Evolutionary conservation across 768 basidiomycete species (phyloP).

Genomic region (Mycena belliarum): DNA sequence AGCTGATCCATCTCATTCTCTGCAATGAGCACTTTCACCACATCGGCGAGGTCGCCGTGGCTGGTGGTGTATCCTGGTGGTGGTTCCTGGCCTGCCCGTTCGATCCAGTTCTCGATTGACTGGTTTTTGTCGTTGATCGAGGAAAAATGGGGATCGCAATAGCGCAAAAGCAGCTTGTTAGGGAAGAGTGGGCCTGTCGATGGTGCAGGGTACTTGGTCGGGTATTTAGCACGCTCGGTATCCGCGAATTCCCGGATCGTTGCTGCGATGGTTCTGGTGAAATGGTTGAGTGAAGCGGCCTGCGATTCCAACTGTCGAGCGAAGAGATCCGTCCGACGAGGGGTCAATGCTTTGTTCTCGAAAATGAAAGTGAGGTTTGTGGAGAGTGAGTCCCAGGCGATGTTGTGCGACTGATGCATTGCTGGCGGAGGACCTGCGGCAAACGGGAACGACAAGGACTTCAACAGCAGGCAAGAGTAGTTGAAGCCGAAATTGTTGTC

Average conservation of each 20-base stretch:
- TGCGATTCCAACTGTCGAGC: constrained; percentile 25
- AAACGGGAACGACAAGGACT: too few relatives aligned
- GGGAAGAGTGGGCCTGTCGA: constrained; percentile 30
- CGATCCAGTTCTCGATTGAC: constrained; percentile 36
- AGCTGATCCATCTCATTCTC: constrained; percentile 34
- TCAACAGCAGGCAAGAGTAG: too few relatives aligned
- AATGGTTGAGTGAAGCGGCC: constrained; percentile 33
- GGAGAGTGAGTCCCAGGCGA: constrained; percentile 39
- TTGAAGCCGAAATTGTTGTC: too few relatives aligned
- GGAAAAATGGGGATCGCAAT: constrained; percentile 26
- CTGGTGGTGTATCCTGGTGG: constrained; percentile 20
- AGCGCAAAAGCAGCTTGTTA: constrained; percentile 29
- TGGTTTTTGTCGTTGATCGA: constrained; percentile 31
- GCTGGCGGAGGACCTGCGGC: not conserved
- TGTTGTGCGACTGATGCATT: constrained; percentile 45
- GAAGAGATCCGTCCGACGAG: constrained; percentile 30
- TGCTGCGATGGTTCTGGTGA: constrained; percentile 28
- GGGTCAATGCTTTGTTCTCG: constrained; percentile 32
- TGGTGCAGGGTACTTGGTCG: constrained; percentile 11
- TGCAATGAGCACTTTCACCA: constrained; percentile 36
- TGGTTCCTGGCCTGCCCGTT: constrained; percentile 4
- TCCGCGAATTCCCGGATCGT: constrained; percentile 35
- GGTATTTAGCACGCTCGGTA: constrained; percentile 40
- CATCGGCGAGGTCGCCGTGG: constrained; percentile 33
- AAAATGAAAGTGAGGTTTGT: constrained; percentile 34